Evolutionary conservation across 768 basidiomycete genomes (phyloP), one percentile per base, ranked within the genome.

Genomic region (Russula ochroleuca): DNA sequence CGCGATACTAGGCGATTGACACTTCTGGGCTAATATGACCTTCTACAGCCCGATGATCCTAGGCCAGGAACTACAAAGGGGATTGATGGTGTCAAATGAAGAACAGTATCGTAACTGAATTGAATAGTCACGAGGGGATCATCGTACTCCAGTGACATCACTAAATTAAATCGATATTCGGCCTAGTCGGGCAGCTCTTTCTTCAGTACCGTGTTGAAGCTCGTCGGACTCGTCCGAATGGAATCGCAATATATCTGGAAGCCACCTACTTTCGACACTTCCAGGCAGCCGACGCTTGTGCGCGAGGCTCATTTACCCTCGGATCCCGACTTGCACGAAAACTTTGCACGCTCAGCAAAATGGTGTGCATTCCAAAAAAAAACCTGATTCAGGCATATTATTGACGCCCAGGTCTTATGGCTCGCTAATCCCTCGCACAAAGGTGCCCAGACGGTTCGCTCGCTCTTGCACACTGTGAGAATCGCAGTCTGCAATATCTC

Each of bases 401-500:
- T 55, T 62, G 45, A 47, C 7, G 43, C 48, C 48, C 49, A 14
- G 14, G 21, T 58, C 53, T 37, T 37, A 53, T n/a, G 37, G 48
- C 21, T 59, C 41, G 38, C 38, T 25, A 13, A 25, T 43, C 19
- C 31, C 19, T 35, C n/a, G 5, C 35, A 28, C 23, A 6, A 49
- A 94, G 92, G 86, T 89, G 83, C 67, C 80, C 84, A 14, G 92
- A 94, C 69, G 92, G 90, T 0, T 83, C 86, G 3, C 79, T 78
- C 15, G 74, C 86, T 0, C 78, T 96, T 13, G 77, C 83, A 0
- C 84, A 87, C 41, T 86, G 85, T 67, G 92, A 96, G 72, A 84
- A 91, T 67, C 75, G 86, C 25, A 77, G 80, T 0, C 80, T 92
- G 48, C 83, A 86, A 47, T 68, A 84, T 25, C 81, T 83, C 49